These are phyloP conservation scores for Omphalotus olearius DNA, from an alignment of 1,284 basidiomycete genomes.

Conservation along the genomic window DNA sequence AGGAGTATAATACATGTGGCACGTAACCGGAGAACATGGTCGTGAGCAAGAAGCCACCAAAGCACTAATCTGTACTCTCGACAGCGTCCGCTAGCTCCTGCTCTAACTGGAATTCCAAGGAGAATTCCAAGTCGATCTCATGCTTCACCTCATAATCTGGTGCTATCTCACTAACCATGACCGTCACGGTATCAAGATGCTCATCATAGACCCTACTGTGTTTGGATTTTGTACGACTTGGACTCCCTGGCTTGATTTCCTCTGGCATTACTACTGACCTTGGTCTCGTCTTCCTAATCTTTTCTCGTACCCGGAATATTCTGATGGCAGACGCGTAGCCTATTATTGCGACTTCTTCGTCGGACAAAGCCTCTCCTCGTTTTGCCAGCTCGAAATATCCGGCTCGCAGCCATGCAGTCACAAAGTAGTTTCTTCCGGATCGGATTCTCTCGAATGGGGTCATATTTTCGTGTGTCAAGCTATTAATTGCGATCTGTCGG, in stretches of 20 bases:
- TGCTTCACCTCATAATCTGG: neutral
- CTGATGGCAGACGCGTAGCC: slow-evolving; percentile 45
- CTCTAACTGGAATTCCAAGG: no score
- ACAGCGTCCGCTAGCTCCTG: no score
- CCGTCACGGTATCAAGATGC: neutral
- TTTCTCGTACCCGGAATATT: slow-evolving; percentile 45
- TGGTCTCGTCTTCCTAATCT: slow-evolving; percentile 16
- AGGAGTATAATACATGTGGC: slow-evolving; percentile 51
- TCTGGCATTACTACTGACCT: no score
- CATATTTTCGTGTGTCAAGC: slow-evolving; percentile 42
- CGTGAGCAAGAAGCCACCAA: neutral
- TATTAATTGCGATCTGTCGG: slow-evolving; percentile 41
- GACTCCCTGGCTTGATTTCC: no score
- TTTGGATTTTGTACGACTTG: no score
- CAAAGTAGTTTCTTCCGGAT: slow-evolving; percentile 43
- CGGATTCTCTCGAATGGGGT: slow-evolving; percentile 42
- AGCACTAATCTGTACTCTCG: neutral
- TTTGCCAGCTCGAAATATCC: slow-evolving; percentile 42
- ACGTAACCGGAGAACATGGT: slow-evolving; percentile 19
- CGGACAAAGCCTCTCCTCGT: slow-evolving; percentile 38
- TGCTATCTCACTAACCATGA: neutral
- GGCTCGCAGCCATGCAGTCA: slow-evolving; percentile 42
- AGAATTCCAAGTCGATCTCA: neutral
- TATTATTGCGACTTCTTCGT: slow-evolving; percentile 43
- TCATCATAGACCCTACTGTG: no score